Conservation (phyloP, 1,284 basidiomycete species). For the Ustilago loliicola region DNA sequence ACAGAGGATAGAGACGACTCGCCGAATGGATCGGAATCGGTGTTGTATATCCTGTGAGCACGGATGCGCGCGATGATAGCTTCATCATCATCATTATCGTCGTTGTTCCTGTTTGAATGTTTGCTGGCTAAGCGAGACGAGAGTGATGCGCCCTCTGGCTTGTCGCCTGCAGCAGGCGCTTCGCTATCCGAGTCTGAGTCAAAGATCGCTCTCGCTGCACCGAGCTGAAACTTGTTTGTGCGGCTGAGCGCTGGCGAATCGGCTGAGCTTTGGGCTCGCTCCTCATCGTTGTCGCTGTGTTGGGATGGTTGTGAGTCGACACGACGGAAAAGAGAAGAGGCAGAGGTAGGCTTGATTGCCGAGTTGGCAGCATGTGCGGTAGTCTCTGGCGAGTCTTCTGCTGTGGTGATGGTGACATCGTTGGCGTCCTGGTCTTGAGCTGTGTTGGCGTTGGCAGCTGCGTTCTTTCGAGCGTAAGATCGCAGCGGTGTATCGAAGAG, state of each 20-base stretch:
- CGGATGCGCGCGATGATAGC: conserved; percentile 38
- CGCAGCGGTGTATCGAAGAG: conserved; percentile 50
- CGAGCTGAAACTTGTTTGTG: conserved; percentile 35
- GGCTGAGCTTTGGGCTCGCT: conserved; percentile 1
- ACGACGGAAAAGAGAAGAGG: conserved; percentile 33
- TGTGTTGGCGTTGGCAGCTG: neutral
- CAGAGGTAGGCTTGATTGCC: conserved; percentile 25
- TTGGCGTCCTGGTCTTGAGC: conserved; percentile 14
- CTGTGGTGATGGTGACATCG: conserved; percentile 26
- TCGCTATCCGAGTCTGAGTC: conserved; percentile 46
- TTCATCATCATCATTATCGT: conserved; percentile 20
- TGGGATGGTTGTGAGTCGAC: conserved; percentile 37
- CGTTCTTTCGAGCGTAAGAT: conserved; percentile 20
- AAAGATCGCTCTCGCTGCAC: conserved; percentile 37
- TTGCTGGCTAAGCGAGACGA: neutral
- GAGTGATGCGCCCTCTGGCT: neutral
- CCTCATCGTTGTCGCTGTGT: conserved; percentile 18
- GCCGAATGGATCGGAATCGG: conserved; percentile 43
- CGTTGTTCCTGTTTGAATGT: neutral
- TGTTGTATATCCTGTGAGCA: conserved; percentile 24
- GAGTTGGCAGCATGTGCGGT: conserved; percentile 31
- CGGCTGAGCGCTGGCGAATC: conserved; percentile 27
- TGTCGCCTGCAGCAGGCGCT: neutral
- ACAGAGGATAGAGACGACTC: conserved; percentile 29
- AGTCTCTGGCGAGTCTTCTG: conserved; percentile 36